Base-by-base conservation (phyloP, 83 land plant genomes). In the Picea abies region DNA sequence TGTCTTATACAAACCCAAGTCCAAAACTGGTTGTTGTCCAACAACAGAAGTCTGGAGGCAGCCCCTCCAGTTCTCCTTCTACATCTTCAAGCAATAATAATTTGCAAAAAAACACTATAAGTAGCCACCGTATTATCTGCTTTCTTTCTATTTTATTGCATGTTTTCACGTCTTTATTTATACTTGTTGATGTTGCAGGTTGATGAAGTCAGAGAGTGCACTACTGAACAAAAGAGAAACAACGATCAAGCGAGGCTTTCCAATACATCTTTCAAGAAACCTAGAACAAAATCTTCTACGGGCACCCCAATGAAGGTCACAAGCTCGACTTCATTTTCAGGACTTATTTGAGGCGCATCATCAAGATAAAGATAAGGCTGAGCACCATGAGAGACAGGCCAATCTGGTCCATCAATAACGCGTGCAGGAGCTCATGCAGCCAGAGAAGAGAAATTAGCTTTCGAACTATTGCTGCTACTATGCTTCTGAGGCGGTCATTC, bases 191-290 rank as follows among this genome's bases (percentile, higher is more conserved):
- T 56, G 25, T 3, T 78, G 6, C 80, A 78, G 80, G 63, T 56
- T 49, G 80, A 78, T 25, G 80, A 78, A 78, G 77, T 58, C 23
- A 63, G 63, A 60, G 80, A 78, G 14, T 78, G 80, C 80, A 78
- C 61, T 0, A 78, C 80, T 4, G 80, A 78, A 60, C 80, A 78
- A 12, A 78, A 78, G 60, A 78, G 80, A 78, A 60, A 7, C 63
- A 29, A 63, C 37, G 80, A 78, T 22, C 80, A 78, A 60, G 63
- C 63, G 14, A 63, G 62, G 63, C 63, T 78, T 10, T 22, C 20
- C 63, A 78, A 78, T 60, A 60, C 5, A 11, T 0, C 80, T 78
- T 78, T 60, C 61, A 78, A 78, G 80, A 78, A 78, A 25, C 63
- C 80, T 78, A 78, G 32, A 78, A 56, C 63, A 25, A 63, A 78